Evolutionary conservation across 129 eudicot genomes (phyloP).

Genomic region (Centaurea solstitialis): DNA sequence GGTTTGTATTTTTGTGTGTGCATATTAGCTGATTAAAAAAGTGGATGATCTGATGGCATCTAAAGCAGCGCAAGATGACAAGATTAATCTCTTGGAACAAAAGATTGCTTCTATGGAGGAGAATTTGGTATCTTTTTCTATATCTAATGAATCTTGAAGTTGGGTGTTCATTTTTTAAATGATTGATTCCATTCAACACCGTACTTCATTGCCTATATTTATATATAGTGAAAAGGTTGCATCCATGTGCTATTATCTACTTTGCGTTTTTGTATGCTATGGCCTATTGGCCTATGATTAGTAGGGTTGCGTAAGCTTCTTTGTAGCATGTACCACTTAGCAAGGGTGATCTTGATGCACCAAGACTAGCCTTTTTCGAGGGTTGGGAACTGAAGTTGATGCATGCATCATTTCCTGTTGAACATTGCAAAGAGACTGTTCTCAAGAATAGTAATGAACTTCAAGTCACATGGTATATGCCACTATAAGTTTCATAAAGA

Average conservation of each 20-base stretch:
- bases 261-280: background rate
- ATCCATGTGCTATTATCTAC: background rate
- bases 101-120: slow-evolving; percentile 50
- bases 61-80: slow-evolving; percentile 43
- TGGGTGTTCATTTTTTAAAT: background rate
- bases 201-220: background rate
- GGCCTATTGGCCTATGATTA: background rate
- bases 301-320: background rate
- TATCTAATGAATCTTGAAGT: slow-evolving; percentile 16
- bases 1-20: background rate
- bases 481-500: background rate
- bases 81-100: slow-evolving; percentile 42
- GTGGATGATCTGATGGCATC: slow-evolving; percentile 57
- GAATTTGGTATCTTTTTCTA: slow-evolving; percentile 53
- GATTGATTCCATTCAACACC: background rate
- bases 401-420: background rate
- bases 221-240: background rate
- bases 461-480: background rate
- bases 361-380: background rate
- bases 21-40: slow-evolving; percentile 45
- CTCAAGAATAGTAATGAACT: background rate
- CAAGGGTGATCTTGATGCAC: background rate
- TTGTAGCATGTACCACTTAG: background rate
- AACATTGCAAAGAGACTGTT: background rate
- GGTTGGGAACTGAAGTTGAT: too few relatives aligned